phyloP scores from a whole-genome alignment of 768 basidiomycete species.

The Termitomyces sp. region DNA sequence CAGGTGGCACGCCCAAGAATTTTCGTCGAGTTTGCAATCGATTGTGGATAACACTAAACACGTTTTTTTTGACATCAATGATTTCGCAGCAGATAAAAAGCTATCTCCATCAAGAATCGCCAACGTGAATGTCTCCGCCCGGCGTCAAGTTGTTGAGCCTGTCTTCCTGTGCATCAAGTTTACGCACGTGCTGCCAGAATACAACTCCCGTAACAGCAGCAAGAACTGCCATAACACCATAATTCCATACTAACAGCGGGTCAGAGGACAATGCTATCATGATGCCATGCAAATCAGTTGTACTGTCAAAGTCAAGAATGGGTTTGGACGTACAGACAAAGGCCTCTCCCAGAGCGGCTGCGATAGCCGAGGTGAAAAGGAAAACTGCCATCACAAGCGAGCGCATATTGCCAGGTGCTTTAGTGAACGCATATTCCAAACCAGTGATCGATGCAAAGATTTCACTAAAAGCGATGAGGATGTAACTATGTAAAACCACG shows the following conservation, averaged over 20 bases:
- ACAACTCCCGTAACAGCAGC: slow-evolving; percentile 47
- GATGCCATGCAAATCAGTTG: neutral
- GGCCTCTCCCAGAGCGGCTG: slow-evolving; percentile 64
- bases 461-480: slow-evolving; percentile 68
- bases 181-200: slow-evolving; percentile 53
- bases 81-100: too few species aligned
- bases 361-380: slow-evolving; percentile 56
- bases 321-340: slow-evolving; percentile 54
- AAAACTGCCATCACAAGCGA: slow-evolving; percentile 78
- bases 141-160: slow-evolving; percentile 49
- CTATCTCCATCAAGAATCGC: neutral
- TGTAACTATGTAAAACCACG: slow-evolving; percentile 42
- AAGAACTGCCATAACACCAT: slow-evolving; percentile 54
- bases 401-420: slow-evolving; percentile 87
- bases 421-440: slow-evolving; percentile 86
- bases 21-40: too few species aligned
- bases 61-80: too few species aligned
- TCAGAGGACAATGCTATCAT: slow-evolving; percentile 66
- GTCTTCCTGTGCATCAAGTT: slow-evolving; percentile 63
- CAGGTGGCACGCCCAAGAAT: too few species aligned
- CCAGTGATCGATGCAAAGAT: slow-evolving; percentile 82
- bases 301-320: neutral
- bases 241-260: slow-evolving; percentile 77
- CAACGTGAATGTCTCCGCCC: slow-evolving; percentile 22
- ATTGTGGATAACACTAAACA: too few species aligned